Base-by-base conservation (phyloP, 805 yeast species). In the Starmerella bombi region DNA sequence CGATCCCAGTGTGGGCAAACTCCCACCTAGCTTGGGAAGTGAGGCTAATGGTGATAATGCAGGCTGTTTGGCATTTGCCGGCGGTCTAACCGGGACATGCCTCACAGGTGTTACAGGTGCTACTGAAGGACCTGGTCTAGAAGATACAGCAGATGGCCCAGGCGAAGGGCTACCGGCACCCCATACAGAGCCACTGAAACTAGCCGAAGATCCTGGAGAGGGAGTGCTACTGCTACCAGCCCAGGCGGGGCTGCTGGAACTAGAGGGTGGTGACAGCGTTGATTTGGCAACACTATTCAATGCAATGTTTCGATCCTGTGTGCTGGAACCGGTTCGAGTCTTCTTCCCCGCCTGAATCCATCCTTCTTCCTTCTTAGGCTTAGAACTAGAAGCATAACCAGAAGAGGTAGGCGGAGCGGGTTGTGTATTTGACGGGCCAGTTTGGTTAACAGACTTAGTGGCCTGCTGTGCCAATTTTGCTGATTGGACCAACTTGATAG, bases 331-430 rank as follows among this genome's bases (percentile, higher is more conserved):
- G 7, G 32, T 16, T n/a, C 43, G 25, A 3, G 38, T 6, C 36
- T 40, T 40, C 25, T 35, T 40, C 29, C 40, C 28, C n/a, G 36
- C 32, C 32, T 35, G 38, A n/a, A 40, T 40, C 43, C 43, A 40
- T 4, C 42, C 42, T 5, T 23, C 18, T 4, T 25, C 37, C 21
- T n/a, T 15, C 4, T 22, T 15, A 16, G 21, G 9, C 15, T 20
- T 18, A 5, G 38, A 29, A 18, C 6, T 16, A 18, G 32, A 23
- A 18, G 36, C 25, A 9, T 17, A 6, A n/a, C 35, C 8, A 17
- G 40, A 4, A 15, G 36, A 5, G 4, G n/a, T n/a, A 30, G 28
- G 7, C 30, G 39, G 25, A 5, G 40, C n/a, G 16, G 36, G 20
- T 14, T 20, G 7, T 16, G 20, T 20, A 7, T 7, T 9, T 16